These are phyloP conservation scores for Sherardia arvensis DNA, from an alignment of 257 asterid genomes.

Conservation along the genomic window DNA sequence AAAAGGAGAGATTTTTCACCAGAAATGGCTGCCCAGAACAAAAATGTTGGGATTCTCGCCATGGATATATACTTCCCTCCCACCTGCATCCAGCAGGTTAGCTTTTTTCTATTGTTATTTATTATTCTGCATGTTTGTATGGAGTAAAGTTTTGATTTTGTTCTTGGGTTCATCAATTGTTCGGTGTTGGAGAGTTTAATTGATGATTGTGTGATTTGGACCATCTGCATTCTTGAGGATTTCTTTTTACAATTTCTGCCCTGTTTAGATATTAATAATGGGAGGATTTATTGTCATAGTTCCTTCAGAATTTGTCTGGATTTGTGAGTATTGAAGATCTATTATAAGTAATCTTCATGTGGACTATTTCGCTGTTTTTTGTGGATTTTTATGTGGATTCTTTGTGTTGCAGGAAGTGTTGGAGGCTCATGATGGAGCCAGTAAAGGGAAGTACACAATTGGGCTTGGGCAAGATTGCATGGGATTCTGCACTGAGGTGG, in stretches of 20 bases:
- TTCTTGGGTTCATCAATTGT: neutral
- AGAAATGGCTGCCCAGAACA: conserved; percentile 36
- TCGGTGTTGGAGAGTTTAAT: neutral
- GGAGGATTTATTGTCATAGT: conserved; percentile 1
- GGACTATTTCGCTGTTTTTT: neutral
- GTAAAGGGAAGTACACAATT: conserved; percentile 98
- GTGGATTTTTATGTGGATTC: neutral
- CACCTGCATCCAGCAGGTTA: conserved; percentile 88
- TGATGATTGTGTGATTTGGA: neutral
- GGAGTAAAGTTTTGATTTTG: neutral
- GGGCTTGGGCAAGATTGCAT: conserved; percentile 99
- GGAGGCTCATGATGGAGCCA: conserved; percentile 98
- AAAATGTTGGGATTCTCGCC: conserved; percentile 95
- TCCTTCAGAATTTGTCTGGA: neutral
- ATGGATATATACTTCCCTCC: conserved; percentile 96
- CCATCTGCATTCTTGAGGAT: neutral
- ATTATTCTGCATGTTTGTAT: neutral
- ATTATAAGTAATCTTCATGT: neutral
- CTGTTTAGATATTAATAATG: neutral
- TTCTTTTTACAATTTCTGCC: neutral
- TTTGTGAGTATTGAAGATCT: conserved; percentile 1
- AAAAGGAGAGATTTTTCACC: neutral
- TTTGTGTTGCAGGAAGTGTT: conserved; percentile 53
- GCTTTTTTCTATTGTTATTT: too few relatives aligned
- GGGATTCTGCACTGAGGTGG: conserved; percentile 94